These are phyloP conservation scores for Fusarium sp. DNA, from an alignment of 2,329 filamentous ascomycete species.

Conservation along the genomic window DNA sequence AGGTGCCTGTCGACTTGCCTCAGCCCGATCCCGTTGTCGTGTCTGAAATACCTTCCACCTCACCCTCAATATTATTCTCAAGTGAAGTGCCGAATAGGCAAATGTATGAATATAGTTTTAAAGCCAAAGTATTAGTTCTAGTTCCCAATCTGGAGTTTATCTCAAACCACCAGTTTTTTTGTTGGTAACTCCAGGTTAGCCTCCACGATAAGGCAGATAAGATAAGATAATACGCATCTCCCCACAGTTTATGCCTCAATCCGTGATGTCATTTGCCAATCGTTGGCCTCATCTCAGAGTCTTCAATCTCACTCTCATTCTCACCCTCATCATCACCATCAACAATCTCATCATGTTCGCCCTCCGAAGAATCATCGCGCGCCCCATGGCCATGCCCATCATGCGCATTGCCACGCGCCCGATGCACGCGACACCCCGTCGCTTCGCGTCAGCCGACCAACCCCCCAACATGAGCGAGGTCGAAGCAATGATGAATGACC, in stretches of 20 bases:
- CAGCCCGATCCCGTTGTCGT: too few relatives aligned
- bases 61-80: too few relatives aligned
- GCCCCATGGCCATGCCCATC: background rate
- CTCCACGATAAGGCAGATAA: background rate
- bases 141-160: too few relatives aligned
- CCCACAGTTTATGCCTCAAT: background rate
- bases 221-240: background rate
- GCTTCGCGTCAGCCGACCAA: conserved; percentile 25
- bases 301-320: background rate
- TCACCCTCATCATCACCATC: background rate
- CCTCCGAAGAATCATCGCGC: conserved; percentile 20
- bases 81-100: too few relatives aligned
- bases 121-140: too few relatives aligned
- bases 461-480: conserved; percentile 29
- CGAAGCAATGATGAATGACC: conserved; percentile 40
- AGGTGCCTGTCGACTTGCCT: too few relatives aligned
- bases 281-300: background rate
- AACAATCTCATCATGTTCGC: conserved; percentile 26
- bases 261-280: conserved; percentile 23
- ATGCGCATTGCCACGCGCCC: conserved; percentile 27
- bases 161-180: background rate
- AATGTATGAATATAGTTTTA: too few relatives aligned
- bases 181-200: background rate
- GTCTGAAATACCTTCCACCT: too few relatives aligned
- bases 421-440: conserved; percentile 24